These are phyloP conservation scores for Pueraria montana DNA, from an alignment of 306 rosid species.

Conservation along the genomic window DNA sequence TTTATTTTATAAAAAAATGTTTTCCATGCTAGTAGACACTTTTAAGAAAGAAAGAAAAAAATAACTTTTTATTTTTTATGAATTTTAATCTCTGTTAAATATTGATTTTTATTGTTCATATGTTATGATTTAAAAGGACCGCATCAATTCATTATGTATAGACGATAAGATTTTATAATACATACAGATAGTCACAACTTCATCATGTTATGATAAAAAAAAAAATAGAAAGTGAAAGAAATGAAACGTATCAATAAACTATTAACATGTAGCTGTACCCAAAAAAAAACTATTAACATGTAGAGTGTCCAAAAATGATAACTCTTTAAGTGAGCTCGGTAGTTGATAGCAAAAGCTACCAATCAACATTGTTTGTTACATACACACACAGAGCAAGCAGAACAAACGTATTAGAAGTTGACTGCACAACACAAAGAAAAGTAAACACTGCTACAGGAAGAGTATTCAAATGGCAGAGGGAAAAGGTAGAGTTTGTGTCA, in stretches of 20 bases:
- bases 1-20: no score
- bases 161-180: neutral
- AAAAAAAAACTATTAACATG: neutral
- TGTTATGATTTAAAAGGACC: no score
- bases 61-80: no score
- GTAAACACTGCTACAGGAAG: neutral
- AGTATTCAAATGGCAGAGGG: slow-evolving; percentile 46
- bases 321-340: neutral
- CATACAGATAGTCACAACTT: neutral
- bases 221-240: neutral
- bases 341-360: slow-evolving; percentile 8
- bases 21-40: neutral
- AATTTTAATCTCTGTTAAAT: no score
- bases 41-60: neutral
- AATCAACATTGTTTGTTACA: no score
- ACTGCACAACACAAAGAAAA: neutral
- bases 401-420: neutral
- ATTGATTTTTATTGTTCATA: no score
- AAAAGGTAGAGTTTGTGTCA: slow-evolving; percentile 60
- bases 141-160: no score
- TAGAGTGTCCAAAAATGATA: neutral
- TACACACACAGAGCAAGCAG: neutral
- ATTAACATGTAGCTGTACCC: neutral
- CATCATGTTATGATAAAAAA: neutral
- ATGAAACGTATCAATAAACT: neutral